phyloP scores from a whole-genome alignment of 1,284 basidiomycete species.

The Ceratobasidium sp. region DNA sequence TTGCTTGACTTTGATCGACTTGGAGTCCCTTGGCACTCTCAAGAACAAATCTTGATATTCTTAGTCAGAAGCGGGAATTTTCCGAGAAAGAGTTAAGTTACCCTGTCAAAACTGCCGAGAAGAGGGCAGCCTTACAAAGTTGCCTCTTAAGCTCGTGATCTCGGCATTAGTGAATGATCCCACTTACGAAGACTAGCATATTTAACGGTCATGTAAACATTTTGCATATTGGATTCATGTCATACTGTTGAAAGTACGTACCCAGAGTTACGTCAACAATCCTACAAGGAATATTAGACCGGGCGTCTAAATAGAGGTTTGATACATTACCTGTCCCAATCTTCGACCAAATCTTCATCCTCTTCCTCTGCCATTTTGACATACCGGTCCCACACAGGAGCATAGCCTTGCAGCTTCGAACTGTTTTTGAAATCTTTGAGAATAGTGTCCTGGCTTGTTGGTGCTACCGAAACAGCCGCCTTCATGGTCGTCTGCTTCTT shows the following conservation, averaged over 20 bases:
- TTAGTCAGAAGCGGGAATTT: not conserved
- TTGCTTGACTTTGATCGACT: not conserved
- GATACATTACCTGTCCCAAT: not conserved
- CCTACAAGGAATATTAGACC: not conserved
- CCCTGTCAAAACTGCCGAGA: slow-evolving; percentile 19
- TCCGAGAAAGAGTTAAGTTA: not conserved
- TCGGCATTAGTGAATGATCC: too few relatives aligned
- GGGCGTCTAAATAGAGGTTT: too few relatives aligned
- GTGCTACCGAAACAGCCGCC: not conserved
- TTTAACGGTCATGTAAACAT: too few relatives aligned
- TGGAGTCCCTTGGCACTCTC: slow-evolving; percentile 14
- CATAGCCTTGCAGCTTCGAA: not conserved
- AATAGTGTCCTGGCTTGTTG: not conserved
- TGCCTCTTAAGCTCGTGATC: not conserved
- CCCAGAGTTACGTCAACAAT: slow-evolving; percentile 3
- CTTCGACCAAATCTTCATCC: slow-evolving; percentile 8
- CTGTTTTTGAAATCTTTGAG: not conserved
- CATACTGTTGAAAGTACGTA: not conserved
- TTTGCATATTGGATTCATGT: too few relatives aligned
- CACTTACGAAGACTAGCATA: not conserved
- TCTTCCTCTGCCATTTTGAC: slow-evolving; percentile 8
- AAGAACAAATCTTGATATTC: not conserved
- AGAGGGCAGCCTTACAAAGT: not conserved
- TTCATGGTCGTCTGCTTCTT: not conserved
- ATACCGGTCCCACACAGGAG: slow-evolving; percentile 13